phyloP scores from a whole-genome alignment of 371 early-diverging fungal genomes.

The Mucor racemosus region DNA sequence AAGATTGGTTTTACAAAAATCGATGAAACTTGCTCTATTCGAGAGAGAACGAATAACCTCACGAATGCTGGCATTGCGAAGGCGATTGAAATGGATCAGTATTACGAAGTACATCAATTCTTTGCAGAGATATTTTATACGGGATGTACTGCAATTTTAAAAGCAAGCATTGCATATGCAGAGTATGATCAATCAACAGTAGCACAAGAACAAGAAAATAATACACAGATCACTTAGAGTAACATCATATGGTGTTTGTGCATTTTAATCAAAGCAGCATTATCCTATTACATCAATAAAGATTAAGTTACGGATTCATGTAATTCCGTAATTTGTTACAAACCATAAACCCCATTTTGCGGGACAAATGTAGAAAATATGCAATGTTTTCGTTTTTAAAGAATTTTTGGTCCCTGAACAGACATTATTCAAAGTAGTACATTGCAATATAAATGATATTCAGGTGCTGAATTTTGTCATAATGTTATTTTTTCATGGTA shows the following conservation, averaged over 20 bases:
- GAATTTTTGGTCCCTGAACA: too few species aligned
- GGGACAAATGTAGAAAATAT: too few species aligned
- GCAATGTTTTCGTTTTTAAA: too few species aligned
- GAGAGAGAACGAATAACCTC: conserved; percentile 59
- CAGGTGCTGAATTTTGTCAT: too few species aligned
- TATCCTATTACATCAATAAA: neutral
- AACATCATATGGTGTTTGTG: neutral
- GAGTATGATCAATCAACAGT: conserved; percentile 26
- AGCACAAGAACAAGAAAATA: neutral
- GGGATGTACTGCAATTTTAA: conserved; percentile 35
- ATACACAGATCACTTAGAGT: neutral
- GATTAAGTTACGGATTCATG: neutral
- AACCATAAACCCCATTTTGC: too few species aligned
- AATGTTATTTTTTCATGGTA: too few species aligned
- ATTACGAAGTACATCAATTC: conserved; percentile 64
- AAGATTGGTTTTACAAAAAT: conserved; percentile 49
- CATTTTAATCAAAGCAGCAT: neutral
- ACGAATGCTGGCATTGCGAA: conserved; percentile 58
- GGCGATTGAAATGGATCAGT: conserved; percentile 64
- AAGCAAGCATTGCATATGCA: conserved; percentile 66
- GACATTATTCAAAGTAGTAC: too few species aligned
- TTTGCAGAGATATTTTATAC: conserved; percentile 55
- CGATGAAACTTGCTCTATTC: conserved; percentile 61
- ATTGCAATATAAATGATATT: too few species aligned
- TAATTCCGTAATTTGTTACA: neutral